These are phyloP conservation scores for Pezicula rhizophila DNA, from an alignment of 2,329 filamentous ascomycete genomes.

Conservation along the genomic window DNA sequence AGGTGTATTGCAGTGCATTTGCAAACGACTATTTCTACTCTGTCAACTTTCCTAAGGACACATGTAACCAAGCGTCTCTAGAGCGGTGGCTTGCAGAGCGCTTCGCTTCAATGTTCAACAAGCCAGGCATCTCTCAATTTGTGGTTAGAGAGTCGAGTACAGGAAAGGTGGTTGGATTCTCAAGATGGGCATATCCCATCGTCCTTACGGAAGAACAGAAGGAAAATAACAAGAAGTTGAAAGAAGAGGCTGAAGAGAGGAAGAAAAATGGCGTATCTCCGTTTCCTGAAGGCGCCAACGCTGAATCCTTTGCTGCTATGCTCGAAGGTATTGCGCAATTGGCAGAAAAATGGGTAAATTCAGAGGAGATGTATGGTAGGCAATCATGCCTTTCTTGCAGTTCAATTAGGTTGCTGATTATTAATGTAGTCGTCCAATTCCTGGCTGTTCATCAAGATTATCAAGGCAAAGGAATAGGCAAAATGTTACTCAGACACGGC, in stretches of 20 bases:
- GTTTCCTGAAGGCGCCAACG: constrained; percentile 27
- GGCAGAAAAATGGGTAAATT: constrained; percentile 25
- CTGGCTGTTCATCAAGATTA: constrained; percentile 30
- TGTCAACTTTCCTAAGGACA: constrained; percentile 6
- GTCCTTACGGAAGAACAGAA: constrained; percentile 16
- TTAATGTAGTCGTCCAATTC: constrained; percentile 29
- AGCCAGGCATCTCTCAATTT: constrained; percentile 26
- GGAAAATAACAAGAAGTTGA: background rate
- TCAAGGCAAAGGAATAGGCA: constrained; percentile 30
- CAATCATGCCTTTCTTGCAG: constrained; percentile 1
- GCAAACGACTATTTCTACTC: constrained; percentile 3
- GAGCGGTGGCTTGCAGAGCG: constrained; percentile 26
- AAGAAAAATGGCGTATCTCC: constrained; percentile 8
- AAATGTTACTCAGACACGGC: constrained; percentile 29
- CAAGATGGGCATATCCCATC: constrained; percentile 30
- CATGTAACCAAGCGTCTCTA: constrained; percentile 10
- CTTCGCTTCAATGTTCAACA: constrained; percentile 22
- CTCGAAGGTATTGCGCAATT: constrained; percentile 23
- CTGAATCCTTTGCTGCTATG: constrained; percentile 23
- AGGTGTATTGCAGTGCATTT: constrained; percentile 15
- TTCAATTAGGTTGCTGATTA: background rate
- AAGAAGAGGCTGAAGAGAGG: constrained; percentile 2
- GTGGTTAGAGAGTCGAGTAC: constrained; percentile 26
- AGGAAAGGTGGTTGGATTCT: constrained; percentile 26
- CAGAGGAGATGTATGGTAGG: constrained; percentile 30